Evolutionary conservation across 208 protist genomes (phyloP).

Genomic region (Acanthamoeba healyi): DNA sequence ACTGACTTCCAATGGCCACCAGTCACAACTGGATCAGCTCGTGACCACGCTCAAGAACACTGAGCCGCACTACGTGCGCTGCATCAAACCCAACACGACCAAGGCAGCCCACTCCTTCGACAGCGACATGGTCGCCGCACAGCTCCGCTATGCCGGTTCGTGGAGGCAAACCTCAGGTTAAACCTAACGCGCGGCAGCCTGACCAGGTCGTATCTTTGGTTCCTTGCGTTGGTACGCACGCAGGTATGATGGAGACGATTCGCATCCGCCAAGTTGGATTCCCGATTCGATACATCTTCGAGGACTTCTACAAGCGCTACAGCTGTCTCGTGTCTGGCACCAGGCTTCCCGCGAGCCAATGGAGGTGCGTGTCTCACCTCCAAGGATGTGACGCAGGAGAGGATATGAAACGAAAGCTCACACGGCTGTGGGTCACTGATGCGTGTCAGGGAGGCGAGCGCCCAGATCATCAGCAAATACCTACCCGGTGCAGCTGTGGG

Average conservation of each 20-base stretch:
- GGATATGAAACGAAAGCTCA: too few species aligned
- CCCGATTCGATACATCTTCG: background rate
- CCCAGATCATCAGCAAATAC: background rate
- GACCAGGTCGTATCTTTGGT: too few species aligned
- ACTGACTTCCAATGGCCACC: background rate
- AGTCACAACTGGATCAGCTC: slow-evolving; percentile 25
- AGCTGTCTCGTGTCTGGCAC: background rate
- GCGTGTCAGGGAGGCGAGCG: background rate
- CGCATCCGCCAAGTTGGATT: slow-evolving; percentile 4
- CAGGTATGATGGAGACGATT: slow-evolving; percentile 58
- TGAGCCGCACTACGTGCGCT: slow-evolving; percentile 66
- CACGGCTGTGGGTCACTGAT: background rate
- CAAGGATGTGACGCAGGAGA: background rate
- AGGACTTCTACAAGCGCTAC: slow-evolving; percentile 44
- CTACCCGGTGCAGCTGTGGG: slow-evolving; percentile 40
- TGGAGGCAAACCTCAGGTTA: too few species aligned
- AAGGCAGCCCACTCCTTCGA: slow-evolving; percentile 20
- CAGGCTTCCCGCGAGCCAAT: background rate
- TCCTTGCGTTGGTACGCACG: too few species aligned
- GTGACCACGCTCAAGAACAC: slow-evolving; percentile 9
- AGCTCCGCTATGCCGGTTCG: slow-evolving; percentile 55
- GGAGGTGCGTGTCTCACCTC: background rate
- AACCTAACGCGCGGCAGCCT: too few species aligned
- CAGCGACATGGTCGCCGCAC: slow-evolving; percentile 4
- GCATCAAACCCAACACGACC: slow-evolving; percentile 50